phyloP scores from a whole-genome alignment of 2,329 filamentous ascomycete species.

The Clonostachys rosea region DNA sequence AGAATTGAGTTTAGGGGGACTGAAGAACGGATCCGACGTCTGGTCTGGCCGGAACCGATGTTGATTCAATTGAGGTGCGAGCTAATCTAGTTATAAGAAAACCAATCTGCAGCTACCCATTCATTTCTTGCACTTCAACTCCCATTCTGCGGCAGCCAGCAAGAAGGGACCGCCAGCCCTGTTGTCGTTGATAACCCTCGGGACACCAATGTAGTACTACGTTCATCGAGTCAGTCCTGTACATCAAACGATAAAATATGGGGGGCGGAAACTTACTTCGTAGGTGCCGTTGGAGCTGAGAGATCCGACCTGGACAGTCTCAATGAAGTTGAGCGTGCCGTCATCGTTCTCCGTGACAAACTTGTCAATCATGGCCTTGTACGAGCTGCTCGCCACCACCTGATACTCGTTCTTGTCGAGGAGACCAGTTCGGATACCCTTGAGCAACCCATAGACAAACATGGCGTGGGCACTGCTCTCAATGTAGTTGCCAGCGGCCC shows the following conservation, averaged over 20 bases:
- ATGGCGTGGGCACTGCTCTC: slow-evolving; percentile 55
- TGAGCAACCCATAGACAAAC: slow-evolving; percentile 49
- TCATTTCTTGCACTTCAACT: not conserved
- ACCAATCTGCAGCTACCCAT: too few species aligned
- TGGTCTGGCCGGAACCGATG: too few species aligned
- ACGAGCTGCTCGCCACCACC: slow-evolving; percentile 14
- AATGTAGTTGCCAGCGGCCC: slow-evolving; percentile 50
- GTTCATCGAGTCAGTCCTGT: not conserved
- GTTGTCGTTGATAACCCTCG: slow-evolving; percentile 1
- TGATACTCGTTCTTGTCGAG: slow-evolving; percentile 12
- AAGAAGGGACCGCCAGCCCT: slow-evolving; percentile 3
- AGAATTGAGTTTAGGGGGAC: too few species aligned
- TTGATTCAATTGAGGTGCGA: too few species aligned
- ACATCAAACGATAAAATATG: not conserved
- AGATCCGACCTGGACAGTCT: slow-evolving; percentile 47
- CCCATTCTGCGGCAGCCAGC: slow-evolving; percentile 2
- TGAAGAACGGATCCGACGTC: too few species aligned
- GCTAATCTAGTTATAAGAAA: too few species aligned
- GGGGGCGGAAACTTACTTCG: slow-evolving; percentile 26
- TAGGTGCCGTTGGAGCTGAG: slow-evolving; percentile 42
- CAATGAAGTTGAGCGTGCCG: slow-evolving; percentile 43
- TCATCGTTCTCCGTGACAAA: slow-evolving; percentile 41
- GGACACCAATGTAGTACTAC: slow-evolving; percentile 3
- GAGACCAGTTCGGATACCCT: slow-evolving; percentile 25
- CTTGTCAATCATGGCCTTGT: slow-evolving; percentile 28